These are phyloP conservation scores for Calocybe indica DNA, from an alignment of 768 basidiomycete species.

Conservation along the genomic window DNA sequence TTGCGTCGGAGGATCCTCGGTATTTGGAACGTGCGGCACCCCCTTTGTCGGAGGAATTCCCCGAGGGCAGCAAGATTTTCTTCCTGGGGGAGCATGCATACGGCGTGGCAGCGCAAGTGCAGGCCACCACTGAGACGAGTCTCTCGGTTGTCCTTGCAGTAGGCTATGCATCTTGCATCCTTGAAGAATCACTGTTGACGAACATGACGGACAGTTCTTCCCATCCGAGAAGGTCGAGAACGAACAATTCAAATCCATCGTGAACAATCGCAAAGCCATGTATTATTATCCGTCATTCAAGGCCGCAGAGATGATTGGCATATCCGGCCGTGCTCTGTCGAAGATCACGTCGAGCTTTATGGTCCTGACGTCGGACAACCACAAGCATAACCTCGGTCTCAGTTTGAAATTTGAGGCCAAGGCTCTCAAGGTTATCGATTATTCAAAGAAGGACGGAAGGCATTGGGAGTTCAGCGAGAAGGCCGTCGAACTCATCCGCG, in stretches of 20 bases:
- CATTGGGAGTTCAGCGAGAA: constrained; percentile 94
- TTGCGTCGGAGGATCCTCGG: constrained; percentile 85
- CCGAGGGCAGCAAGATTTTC: constrained; percentile 85
- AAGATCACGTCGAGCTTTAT: constrained; percentile 93
- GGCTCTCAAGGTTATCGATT: constrained; percentile 87
- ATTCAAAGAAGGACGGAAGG: constrained; percentile 77
- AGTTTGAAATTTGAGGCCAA: constrained; percentile 97
- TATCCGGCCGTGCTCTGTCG: constrained; percentile 77
- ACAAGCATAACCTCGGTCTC: constrained; percentile 87
- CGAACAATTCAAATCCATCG: constrained; percentile 68
- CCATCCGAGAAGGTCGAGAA: constrained; percentile 78
- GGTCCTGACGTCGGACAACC: constrained; percentile 69
- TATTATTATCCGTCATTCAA: constrained; percentile 77
- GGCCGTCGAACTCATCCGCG: constrained; percentile 70
- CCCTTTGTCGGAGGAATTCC: constrained; percentile 83
- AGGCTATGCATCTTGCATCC: constrained; percentile 12
- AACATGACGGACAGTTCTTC: constrained; percentile 58
- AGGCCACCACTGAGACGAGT: constrained; percentile 57
- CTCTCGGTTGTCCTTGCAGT: constrained; percentile 89
- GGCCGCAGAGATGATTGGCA: constrained; percentile 64
- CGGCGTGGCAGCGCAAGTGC: constrained; percentile 91
- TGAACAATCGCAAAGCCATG: constrained; percentile 42
- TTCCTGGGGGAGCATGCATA: constrained; percentile 95
- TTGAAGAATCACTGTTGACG: background rate
- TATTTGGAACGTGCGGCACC: constrained; percentile 79